Base-by-base conservation (phyloP, 768 basidiomycete species). In the Tephrocybe rancida region DNA sequence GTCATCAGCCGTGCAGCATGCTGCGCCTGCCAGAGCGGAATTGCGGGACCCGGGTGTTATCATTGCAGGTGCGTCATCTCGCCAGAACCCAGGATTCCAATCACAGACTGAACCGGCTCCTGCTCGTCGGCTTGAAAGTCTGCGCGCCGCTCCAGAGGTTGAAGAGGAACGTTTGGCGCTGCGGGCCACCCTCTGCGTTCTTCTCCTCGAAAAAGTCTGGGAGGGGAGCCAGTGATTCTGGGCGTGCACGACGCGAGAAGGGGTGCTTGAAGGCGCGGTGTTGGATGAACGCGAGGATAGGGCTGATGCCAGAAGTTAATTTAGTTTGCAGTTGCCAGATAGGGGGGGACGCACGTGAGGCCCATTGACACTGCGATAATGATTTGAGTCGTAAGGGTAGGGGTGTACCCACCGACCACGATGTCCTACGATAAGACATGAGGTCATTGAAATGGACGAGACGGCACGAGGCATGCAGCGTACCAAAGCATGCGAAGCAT, bases 341-440 rank as follows among this genome's bases (percentile, higher is more conserved):
- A n/a, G n/a, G n/a, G n/a, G n/a, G n/a, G n/a, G n/a, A 74, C 85
- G 54, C 64, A 88, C 85, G 75, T 84, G 14, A 83, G 61, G 14
- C 60, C 81, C 32, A 88, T 60, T 2, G 87, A 87, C 16, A 72
- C 72, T 13, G 70, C 79, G 18, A 88, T 50, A 32, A 82, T 67
- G 49, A 87, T 72, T 48, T 79, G 72, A 1, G 83, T 84, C 13
- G 69, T 64, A 29, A 74, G 56, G 1, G 79, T 70, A 26, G 87
- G 84, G 8, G 73, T 67, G 61, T 86, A 87, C 3, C 77, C 77
- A 41, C 68, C 67, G 29, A 38, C n/a, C 11, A 38, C n/a, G n/a
- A 38, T 38, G 37, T 38, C 37, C 37, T 38, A 16, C n/a, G 8
- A 11, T 18, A 18, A 18, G n/a, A 7, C 16, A 38, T 11, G 8